Percentiles rank a stretch among this genome's conserved stretches.
Evolutionary conservation across 2,329 filamentous ascomycete genomes (phyloP).

Genomic region (Nothophaeocryptopus gaeumannii): DNA sequence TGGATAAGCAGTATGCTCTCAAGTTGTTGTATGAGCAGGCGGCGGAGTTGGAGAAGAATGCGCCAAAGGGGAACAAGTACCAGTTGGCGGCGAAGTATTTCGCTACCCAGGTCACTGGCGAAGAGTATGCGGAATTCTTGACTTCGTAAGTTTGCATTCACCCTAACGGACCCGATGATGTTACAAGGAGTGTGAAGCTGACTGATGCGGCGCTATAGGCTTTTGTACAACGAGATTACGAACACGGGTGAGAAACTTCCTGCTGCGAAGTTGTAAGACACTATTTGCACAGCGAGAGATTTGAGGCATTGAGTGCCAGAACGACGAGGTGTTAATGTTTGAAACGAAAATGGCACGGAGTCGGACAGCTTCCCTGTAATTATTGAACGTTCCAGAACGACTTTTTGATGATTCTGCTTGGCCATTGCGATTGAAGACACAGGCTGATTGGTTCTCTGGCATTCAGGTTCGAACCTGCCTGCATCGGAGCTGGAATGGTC

Average conservation of each 20-base stretch:
- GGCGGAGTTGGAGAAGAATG: slow-evolving; percentile 69
- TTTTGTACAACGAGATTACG: slow-evolving; percentile 87
- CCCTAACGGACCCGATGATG: too few species aligned
- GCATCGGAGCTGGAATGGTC: too few species aligned
- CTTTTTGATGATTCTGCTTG: too few species aligned
- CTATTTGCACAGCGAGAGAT: too few species aligned
- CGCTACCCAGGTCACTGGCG: slow-evolving; percentile 85
- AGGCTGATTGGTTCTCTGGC: too few species aligned
- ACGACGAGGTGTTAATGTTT: too few species aligned
- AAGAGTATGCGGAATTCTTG: slow-evolving; percentile 96
- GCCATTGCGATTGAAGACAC: too few species aligned
- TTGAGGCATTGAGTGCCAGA: too few species aligned
- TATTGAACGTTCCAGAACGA: too few species aligned
- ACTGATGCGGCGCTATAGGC: slow-evolving; percentile 44
- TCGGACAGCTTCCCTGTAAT: too few species aligned
- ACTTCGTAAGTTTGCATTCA: slow-evolving; percentile 62
- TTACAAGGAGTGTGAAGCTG: neutral
- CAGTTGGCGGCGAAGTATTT: slow-evolving; percentile 91
- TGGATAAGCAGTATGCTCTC: slow-evolving; percentile 89
- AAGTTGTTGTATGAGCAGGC: slow-evolving; percentile 83
- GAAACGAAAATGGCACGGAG: too few species aligned
- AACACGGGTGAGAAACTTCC: slow-evolving; percentile 64
- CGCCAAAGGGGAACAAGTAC: slow-evolving; percentile 85
- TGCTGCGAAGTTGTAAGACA: slow-evolving; percentile 43
- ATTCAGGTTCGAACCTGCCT: too few species aligned